Evolutionary conservation across 352 stramenopile species (phyloP), one percentile per base, ranked within the genome.

Genomic region (Phytophthora agathidicida): DNA sequence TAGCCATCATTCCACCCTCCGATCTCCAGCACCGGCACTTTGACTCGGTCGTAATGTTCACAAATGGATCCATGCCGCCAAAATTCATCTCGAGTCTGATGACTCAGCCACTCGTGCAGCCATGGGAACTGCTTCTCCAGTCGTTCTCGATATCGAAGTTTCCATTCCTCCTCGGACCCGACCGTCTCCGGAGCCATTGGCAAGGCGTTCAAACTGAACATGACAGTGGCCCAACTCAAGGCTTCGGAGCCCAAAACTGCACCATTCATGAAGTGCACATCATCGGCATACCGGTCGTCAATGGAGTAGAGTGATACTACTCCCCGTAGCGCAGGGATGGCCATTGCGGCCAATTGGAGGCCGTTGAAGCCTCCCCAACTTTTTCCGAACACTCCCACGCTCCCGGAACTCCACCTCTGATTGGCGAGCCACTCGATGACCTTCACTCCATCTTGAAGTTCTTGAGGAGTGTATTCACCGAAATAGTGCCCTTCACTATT

Each of bases 311-410:
- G 68, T 38, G 73, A 83, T 7, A 80, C 61, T 31, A 83, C 68
- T 0, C 73, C 71, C 11, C 64, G 65, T 43, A 81, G 71, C 38
- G 71, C 71, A 6, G 71, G 60, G 1, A 71, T 71, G 1, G 46
- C 47, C 52, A 78, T 67, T n/a, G 65, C 65, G 1, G 71, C 74
- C 54, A 83, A 52, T 55, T 83, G 74, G 23, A 83, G 49, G 0
- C 74, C 74, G 24, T 83, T 83, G 46, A 83, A 81, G 13, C 74
- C 74, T 27, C 74, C 74, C 74, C 74, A 83, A 37, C 74, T 83
- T 45, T 83, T 83, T 43, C 74, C 74, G 35, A 83, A 81, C 31
- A 83, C 31, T 8, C 74, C 74, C 28, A 78, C 54, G 24, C 55
- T 60, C 41, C 74, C 74, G 0, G 68, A 71, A 53, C 74, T 70